These are phyloP conservation scores for Fraxinus greggii DNA, from an alignment of 305 asterid genomes.

Conservation along the genomic window DNA sequence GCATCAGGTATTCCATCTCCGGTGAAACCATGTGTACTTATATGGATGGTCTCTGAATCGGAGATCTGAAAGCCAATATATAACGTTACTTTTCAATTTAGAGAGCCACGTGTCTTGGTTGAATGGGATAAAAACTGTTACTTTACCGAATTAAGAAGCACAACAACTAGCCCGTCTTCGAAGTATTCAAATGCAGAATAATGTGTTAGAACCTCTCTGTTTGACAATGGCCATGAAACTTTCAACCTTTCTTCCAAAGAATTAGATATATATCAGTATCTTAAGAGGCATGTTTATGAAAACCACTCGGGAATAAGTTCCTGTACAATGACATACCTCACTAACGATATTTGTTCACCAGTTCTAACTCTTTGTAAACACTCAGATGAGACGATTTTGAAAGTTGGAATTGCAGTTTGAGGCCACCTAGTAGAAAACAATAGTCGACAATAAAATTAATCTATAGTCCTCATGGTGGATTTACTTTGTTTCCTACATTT, in stretches of 20 bases:
- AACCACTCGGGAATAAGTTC: slow-evolving; percentile 4
- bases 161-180: slow-evolving; percentile 70
- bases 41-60: slow-evolving; percentile 52
- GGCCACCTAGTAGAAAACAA: slow-evolving; percentile 80
- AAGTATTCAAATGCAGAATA: slow-evolving; percentile 66
- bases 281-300: slow-evolving; percentile 6
- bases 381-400: slow-evolving; percentile 52
- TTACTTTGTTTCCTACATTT: neutral
- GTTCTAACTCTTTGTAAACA: slow-evolving; percentile 56
- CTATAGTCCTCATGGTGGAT: neutral
- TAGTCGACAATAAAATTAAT: neutral
- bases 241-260: slow-evolving; percentile 90
- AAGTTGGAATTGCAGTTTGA: slow-evolving; percentile 64
- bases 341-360: slow-evolving; percentile 79
- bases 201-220: slow-evolving; percentile 77
- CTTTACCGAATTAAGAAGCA: slow-evolving; percentile 71
- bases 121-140: neutral
- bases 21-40: slow-evolving; percentile 62
- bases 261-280: slow-evolving; percentile 38
- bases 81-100: neutral
- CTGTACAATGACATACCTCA: slow-evolving; percentile 52
- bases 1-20: slow-evolving; percentile 63
- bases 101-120: neutral
- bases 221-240: slow-evolving; percentile 87
- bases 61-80: slow-evolving; percentile 53